A percentile compares a stretch with the other conserved stretches of the same genome.
Conservation (phyloP, 2,329 filamentous ascomycete genomes). For the Alternaria sp. region DNA sequence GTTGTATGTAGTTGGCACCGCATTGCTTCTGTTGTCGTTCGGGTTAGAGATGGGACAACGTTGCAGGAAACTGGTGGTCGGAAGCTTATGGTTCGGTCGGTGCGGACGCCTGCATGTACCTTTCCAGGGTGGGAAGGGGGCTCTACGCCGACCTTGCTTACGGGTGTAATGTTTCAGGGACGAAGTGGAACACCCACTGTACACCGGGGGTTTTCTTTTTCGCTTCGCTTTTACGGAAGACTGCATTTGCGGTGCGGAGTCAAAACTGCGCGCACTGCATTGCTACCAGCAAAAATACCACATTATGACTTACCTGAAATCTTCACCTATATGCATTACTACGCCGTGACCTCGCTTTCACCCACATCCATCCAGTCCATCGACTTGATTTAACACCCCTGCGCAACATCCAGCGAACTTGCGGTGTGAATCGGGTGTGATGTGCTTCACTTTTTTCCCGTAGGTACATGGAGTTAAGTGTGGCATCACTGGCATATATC, state of each 20-base stretch:
- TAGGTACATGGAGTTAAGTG: constrained; percentile 7
- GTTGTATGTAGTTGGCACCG: not conserved
- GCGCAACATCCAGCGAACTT: not conserved
- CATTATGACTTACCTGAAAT: not conserved
- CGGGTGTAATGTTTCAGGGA: constrained; percentile 14
- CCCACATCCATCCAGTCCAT: not conserved
- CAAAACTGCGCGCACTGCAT: not conserved
- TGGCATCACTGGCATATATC: constrained; percentile 3
- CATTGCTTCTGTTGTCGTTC: not conserved
- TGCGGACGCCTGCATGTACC: not conserved
- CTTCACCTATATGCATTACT: not conserved
- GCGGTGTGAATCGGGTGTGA: not conserved
- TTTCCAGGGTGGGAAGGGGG: constrained; percentile 3
- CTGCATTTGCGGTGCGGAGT: not conserved
- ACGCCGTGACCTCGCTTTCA: not conserved
- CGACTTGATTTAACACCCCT: not conserved
- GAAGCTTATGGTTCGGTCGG: not conserved
- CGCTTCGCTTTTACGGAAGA: not conserved
- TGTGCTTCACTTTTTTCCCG: not conserved
- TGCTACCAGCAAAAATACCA: not conserved
- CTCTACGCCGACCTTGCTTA: not conserved
- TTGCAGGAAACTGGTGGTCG: not conserved
- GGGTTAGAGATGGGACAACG: not conserved
- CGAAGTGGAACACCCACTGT: not conserved
- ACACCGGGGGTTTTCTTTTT: not conserved